Conservation (phyloP, 1,284 basidiomycete species). For the Moesziomyces aphidis region DNA sequence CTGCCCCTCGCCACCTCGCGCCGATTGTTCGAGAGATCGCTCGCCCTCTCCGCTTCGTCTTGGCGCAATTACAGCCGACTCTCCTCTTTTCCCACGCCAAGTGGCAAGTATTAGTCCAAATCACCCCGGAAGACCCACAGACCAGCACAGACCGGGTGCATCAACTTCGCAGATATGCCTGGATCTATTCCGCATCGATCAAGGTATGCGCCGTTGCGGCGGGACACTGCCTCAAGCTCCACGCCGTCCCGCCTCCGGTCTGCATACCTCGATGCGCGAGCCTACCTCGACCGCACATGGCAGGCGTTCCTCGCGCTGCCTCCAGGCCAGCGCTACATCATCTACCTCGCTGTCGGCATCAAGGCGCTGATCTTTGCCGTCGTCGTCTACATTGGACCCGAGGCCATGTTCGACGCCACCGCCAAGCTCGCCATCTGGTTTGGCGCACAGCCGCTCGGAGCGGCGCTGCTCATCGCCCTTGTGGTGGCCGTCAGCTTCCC, state of each 20-base stretch:
- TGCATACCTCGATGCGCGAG: slow-evolving; percentile 8
- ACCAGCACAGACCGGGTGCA: not conserved
- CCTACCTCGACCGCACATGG: slow-evolving; percentile 19
- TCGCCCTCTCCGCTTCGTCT: not conserved
- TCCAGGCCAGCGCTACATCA: slow-evolving; percentile 25
- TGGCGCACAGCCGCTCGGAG: slow-evolving; percentile 29
- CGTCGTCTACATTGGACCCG: slow-evolving; percentile 35
- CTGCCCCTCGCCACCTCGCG: not conserved
- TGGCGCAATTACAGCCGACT: not conserved
- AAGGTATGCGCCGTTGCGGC: slow-evolving; percentile 17
- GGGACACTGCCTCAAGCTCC: slow-evolving; percentile 1
- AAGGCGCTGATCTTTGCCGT: slow-evolving; percentile 19
- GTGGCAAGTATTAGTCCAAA: too few species aligned
- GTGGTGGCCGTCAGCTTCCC: slow-evolving; percentile 56
- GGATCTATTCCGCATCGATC: slow-evolving; percentile 13
- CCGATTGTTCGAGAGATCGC: not conserved
- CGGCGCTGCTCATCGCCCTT: slow-evolving; percentile 28
- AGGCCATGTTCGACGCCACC: slow-evolving; percentile 43
- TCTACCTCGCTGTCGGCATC: slow-evolving; percentile 26
- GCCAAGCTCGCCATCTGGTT: slow-evolving; percentile 49
- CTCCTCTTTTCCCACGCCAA: too few species aligned
- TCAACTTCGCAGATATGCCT: not conserved
- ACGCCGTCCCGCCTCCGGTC: slow-evolving; percentile 9
- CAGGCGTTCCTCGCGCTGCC: slow-evolving; percentile 23
- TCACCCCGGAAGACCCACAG: too few species aligned